Evolutionary conservation across 2,329 filamentous ascomycete species (phyloP), one percentile per base, ranked within the genome.

Genomic region (Podosphaera fusca): DNA sequence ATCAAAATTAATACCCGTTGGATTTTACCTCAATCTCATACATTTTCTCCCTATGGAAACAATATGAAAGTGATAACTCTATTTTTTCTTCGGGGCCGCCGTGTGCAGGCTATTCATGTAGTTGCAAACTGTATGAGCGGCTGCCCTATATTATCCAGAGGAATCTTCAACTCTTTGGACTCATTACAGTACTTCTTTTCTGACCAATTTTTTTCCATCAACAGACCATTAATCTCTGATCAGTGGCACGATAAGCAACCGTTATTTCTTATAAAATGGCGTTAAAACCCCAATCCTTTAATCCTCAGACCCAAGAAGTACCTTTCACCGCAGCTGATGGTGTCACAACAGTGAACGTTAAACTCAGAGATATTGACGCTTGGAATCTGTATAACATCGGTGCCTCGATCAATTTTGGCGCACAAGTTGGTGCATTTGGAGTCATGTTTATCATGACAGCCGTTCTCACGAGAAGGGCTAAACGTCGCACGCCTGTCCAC

Each of bases 351-450:
- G 65, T 77, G 59, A 61, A 65, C 0, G 63, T 74, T 45, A 62
- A 66, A 49, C 67, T 81, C 58, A 52, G 60, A 7, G 65, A 68
- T 2, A 59, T 82, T 45, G 68, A 79, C 61, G 56, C 60, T 3
- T 72, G 72, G 55, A 67, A 73, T 56, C 67, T 70, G 58, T 75
- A 76, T 64, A 72, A 71, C 59, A 67, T 73, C 58, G 69, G 69
- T 7, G 65, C 74, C 40, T 72, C 69, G 63, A 77, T 82, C 72
- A 77, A 76, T 64, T 81, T 75, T 63, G 77, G 73, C 38, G 67
- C 72, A 36, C 80, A 84, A 64, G 69, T 82, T 54, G 82, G 82
- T 49, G 75, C 79, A 33, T 76, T 75, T 2, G 58, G 76, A 30
- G 66, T 80, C 49, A 72, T 84, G 56, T 68, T 82, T 45, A 61